These are phyloP conservation scores for Penicillium steckii DNA, from an alignment of 495 filamentous ascomycete species.

Conservation along the genomic window DNA sequence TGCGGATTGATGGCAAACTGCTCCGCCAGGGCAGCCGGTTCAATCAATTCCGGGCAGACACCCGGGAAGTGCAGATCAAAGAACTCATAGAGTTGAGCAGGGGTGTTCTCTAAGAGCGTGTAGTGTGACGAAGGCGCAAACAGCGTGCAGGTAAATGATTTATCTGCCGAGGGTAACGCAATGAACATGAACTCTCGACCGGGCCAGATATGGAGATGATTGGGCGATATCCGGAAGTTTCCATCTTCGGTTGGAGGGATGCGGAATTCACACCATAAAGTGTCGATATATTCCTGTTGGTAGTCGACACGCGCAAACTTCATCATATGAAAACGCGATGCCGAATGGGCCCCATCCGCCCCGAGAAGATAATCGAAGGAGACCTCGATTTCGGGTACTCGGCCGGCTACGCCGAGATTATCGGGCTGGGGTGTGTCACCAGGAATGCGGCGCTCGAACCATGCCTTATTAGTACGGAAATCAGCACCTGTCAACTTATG, in stretches of 20 bases:
- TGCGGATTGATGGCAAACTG: slow-evolving; percentile 82
- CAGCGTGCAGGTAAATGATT: slow-evolving; percentile 92
- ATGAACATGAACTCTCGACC: slow-evolving; percentile 95
- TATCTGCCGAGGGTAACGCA: slow-evolving; percentile 84
- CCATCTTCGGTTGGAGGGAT: slow-evolving; percentile 59
- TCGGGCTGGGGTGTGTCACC: slow-evolving; percentile 32
- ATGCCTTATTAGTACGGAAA: slow-evolving; percentile 72
- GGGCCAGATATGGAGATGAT: slow-evolving; percentile 98
- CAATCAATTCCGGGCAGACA: slow-evolving; percentile 75
- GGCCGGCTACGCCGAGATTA: slow-evolving; percentile 28
- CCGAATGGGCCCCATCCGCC: slow-evolving; percentile 94
- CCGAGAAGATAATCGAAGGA: slow-evolving; percentile 91
- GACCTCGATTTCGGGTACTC: slow-evolving; percentile 63
- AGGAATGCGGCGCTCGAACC: slow-evolving; percentile 67
- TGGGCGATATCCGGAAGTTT: slow-evolving; percentile 76
- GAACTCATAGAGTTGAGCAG: slow-evolving; percentile 58
- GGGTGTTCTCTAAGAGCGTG: slow-evolving; percentile 54
- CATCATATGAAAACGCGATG: slow-evolving; percentile 89
- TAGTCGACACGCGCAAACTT: slow-evolving; percentile 87
- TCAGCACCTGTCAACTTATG: slow-evolving; percentile 89
- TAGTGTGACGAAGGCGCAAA: slow-evolving; percentile 67
- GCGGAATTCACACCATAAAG: slow-evolving; percentile 94
- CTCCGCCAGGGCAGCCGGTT: slow-evolving; percentile 59
- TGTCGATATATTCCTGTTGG: slow-evolving; percentile 93
- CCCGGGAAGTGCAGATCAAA: slow-evolving; percentile 85